phyloP scores from a whole-genome alignment of 495 filamentous ascomycete species.

The Glutinoglossum americanum region DNA sequence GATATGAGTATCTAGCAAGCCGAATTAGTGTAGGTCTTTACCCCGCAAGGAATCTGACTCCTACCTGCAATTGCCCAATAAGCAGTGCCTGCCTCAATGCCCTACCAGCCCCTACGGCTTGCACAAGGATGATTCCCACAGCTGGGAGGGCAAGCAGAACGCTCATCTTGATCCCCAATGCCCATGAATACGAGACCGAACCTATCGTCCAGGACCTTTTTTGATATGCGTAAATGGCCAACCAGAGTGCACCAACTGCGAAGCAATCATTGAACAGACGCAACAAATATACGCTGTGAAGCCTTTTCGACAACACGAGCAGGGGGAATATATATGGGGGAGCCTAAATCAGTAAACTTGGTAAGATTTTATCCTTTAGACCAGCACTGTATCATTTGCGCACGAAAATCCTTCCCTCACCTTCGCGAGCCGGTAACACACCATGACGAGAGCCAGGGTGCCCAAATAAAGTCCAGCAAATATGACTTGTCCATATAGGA shows the following conservation, averaged over 20 bases:
- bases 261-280: constrained; percentile 92
- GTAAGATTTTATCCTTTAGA: background rate
- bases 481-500: constrained; percentile 54
- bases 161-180: constrained; percentile 86
- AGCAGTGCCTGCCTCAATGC: constrained; percentile 43
- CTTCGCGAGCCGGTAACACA: constrained; percentile 57
- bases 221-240: constrained; percentile 59
- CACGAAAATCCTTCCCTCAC: constrained; percentile 17
- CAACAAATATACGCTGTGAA: constrained; percentile 84
- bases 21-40: background rate
- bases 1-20: constrained; percentile 35
- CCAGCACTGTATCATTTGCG: background rate
- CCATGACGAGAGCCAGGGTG: constrained; percentile 53
- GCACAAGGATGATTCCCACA: constrained; percentile 47
- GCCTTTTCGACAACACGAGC: constrained; percentile 69
- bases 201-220: constrained; percentile 46
- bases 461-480: constrained; percentile 61
- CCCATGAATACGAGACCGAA: constrained; percentile 49
- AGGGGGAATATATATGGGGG: constrained; percentile 80
- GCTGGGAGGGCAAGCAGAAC: constrained; percentile 63
- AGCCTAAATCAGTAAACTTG: constrained; percentile 24
- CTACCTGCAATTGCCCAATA: constrained; percentile 53
- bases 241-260: constrained; percentile 59
- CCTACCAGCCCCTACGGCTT: constrained; percentile 38
- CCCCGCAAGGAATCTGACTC: constrained; percentile 1